Evolutionary conservation across 177 flowering plant genomes (phyloP), one percentile per base, ranked within the genome.

Genomic region (Telopea speciosissima): DNA sequence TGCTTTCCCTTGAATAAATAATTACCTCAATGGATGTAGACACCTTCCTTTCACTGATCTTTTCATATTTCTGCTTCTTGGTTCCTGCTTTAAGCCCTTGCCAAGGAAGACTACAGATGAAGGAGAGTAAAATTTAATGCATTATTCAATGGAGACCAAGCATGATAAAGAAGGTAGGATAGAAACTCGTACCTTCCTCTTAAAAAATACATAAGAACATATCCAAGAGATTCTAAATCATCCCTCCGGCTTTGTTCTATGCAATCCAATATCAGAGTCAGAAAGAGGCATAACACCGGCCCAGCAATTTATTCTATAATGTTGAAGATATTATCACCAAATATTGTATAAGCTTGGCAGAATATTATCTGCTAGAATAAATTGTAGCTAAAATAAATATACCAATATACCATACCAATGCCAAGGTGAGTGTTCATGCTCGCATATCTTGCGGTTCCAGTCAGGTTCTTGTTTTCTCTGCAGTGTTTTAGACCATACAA

Each of bases 401-500:
- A 16, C 54, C 54, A 49, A 49, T 12, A 5, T 49, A 49, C 54
- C 69, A 44, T 80, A 90, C 97, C 97, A 75, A 92, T 87, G 31
- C 97, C 96, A 69, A 92, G 88, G 76, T 92, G 97, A 74, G 97
- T 89, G 66, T 92, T 92, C 90, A 89, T 83, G 80, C 97, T 92
- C 21, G 97, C 97, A 84, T 92, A 92, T 82, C 96, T 88, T 49
- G 97, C 96, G 54, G 97, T 92, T 61, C 96, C 97, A 72, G 93
- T 92, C 83, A 91, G 83, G 77, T 87, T 90, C 79, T 91, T 91
- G 71, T 91, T 91, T 75, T 91, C 97, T 72, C 97, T 91, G 83
- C 81, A 83, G 31, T 56, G 21, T 49, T 61, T 21, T 72, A 17
- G 49, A 23, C 65, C 5, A 5, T 5, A 21, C 61, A 21, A 69